Conservation (phyloP, 139 green algal species). For the Chlorella sp. region DNA sequence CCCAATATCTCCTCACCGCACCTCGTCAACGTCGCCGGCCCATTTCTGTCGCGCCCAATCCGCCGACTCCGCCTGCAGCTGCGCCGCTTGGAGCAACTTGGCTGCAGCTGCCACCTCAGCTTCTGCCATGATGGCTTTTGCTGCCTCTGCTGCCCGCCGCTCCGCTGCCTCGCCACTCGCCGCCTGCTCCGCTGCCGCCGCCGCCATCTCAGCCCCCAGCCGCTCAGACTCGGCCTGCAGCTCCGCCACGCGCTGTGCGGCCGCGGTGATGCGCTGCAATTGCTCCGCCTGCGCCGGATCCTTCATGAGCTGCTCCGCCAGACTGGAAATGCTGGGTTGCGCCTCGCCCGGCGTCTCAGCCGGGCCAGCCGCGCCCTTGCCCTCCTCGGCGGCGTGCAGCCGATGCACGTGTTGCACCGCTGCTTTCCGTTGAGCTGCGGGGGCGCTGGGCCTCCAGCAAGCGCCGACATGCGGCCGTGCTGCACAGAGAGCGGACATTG, state of each 20-base stretch:
- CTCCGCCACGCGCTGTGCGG: constrained; percentile 63
- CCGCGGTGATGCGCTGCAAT: constrained; percentile 49
- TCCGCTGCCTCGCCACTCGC: neutral
- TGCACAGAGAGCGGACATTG: too few species aligned
- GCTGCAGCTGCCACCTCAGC: constrained; percentile 59
- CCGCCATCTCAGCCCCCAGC: constrained; percentile 1
- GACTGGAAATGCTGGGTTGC: neutral
- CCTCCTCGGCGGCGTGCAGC: too few species aligned
- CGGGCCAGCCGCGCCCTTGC: too few species aligned
- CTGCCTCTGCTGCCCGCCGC: constrained; percentile 1
- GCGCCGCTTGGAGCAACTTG: constrained; percentile 17
- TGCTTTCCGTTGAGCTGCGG: too few species aligned
- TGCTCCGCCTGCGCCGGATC: neutral
- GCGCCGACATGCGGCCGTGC: too few species aligned
- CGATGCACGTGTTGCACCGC: too few species aligned
- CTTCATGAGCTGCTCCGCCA: constrained; percentile 22
- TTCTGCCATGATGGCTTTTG: constrained; percentile 53
- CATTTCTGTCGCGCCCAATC: neutral
- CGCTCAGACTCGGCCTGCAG: constrained; percentile 53
- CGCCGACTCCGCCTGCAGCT: constrained; percentile 8
- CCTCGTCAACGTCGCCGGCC: constrained; percentile 7
- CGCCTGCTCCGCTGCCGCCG: neutral
- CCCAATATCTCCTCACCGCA: neutral
- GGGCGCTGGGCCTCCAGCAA: too few species aligned
- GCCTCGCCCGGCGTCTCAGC: too few species aligned